Percentiles rank a stretch among this genome's conserved stretches.
phyloP scores from a whole-genome alignment of 176 grass and related monocot genomes.

The Oryza nivara region DNA sequence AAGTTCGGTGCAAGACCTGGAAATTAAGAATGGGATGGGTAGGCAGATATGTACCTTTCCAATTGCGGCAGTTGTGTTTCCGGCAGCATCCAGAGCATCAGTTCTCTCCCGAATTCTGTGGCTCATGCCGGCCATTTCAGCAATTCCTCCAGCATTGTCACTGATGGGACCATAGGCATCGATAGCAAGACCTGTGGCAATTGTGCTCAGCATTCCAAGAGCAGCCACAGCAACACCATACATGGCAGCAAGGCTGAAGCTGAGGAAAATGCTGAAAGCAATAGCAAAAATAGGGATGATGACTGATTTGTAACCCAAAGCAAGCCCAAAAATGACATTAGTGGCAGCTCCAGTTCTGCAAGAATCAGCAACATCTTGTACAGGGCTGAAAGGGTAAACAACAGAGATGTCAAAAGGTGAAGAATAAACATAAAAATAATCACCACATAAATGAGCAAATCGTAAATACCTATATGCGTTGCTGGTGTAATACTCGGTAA shows the following conservation, averaged over 20 bases:
- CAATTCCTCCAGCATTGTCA: conserved; percentile 69
- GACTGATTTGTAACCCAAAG: conserved; percentile 69
- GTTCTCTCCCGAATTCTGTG: conserved; percentile 61
- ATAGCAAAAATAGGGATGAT: conserved; percentile 73
- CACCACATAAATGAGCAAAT: not conserved
- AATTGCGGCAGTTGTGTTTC: conserved; percentile 58
- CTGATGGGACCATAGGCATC: conserved; percentile 73
- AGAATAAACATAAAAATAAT: not conserved
- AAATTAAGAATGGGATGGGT: conserved; percentile 5
- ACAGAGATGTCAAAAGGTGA: not conserved
- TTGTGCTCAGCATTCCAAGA: conserved; percentile 75
- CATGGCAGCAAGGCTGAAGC: conserved; percentile 73
- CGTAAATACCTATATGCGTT: conserved; percentile 54
- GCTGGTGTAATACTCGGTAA: conserved; percentile 70
- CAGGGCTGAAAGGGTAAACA: conserved; percentile 53
- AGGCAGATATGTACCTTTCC: conserved; percentile 44
- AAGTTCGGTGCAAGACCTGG: not conserved
- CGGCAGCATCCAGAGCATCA: conserved; percentile 55
- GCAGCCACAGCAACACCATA: conserved; percentile 74
- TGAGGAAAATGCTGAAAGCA: conserved; percentile 56
- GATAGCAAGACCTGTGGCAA: conserved; percentile 63
- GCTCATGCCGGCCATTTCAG: conserved; percentile 76
- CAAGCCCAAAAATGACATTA: conserved; percentile 68
- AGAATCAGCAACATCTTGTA: conserved; percentile 65
- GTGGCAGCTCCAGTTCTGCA: conserved; percentile 73